Evolutionary conservation across 306 rosid species (phyloP).

Genomic region (Alnus glutinosa): DNA sequence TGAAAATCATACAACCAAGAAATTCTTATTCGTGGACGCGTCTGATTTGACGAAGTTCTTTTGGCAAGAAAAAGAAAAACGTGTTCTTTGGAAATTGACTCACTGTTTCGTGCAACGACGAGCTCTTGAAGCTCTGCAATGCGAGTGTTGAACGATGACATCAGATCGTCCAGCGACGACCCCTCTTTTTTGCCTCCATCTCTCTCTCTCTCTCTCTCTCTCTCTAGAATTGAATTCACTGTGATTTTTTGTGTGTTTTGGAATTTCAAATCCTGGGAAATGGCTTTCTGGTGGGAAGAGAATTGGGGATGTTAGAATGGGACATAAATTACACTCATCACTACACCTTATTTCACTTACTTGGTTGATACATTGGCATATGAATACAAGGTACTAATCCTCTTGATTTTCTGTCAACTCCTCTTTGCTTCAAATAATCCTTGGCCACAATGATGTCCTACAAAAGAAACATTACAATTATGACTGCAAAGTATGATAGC

Average conservation of each 20-base stretch:
- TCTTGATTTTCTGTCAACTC: too few relatives aligned
- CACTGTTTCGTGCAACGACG: slow-evolving; percentile 84
- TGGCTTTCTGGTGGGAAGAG: not conserved
- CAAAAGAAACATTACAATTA: too few relatives aligned
- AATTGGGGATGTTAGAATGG: too few relatives aligned
- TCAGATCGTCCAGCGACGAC: slow-evolving; percentile 57
- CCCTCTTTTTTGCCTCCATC: slow-evolving; percentile 69
- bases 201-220: not conserved
- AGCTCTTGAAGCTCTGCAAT: slow-evolving; percentile 83
- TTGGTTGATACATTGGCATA: too few relatives aligned
- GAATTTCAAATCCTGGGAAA: not conserved
- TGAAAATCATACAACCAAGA: slow-evolving; percentile 15
- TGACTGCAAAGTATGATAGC: too few relatives aligned
- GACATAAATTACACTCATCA: too few relatives aligned
- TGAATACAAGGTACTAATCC: too few relatives aligned
- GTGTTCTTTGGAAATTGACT: not conserved
- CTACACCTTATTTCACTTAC: too few relatives aligned
- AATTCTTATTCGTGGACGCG: not conserved
- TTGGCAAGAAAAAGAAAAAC: not conserved
- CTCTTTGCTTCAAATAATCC: too few relatives aligned
- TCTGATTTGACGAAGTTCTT: not conserved
- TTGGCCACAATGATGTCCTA: too few relatives aligned
- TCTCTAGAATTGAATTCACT: slow-evolving; percentile 11
- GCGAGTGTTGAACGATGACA: slow-evolving; percentile 68
- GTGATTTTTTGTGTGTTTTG: not conserved